phyloP scores from a whole-genome alignment of 1,284 basidiomycete species.

The Boletellus deceptivus region DNA sequence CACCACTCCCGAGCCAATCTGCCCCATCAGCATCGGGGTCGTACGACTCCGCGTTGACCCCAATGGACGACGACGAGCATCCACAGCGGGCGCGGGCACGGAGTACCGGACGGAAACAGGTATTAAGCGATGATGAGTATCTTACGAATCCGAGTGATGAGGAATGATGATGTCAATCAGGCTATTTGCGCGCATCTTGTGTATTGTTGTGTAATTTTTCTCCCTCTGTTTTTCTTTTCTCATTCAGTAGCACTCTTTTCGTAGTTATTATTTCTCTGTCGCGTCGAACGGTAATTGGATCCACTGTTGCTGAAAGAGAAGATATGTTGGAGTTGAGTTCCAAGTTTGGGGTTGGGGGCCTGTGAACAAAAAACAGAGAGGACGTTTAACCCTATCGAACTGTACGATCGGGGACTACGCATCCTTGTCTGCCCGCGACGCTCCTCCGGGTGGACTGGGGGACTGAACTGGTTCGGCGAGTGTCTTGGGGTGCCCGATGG shows the following conservation, averaged over 20 bases:
- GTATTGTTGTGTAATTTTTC: slow-evolving; percentile 21
- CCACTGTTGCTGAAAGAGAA: neutral
- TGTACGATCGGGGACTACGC: too few relatives aligned
- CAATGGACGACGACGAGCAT: slow-evolving; percentile 75
- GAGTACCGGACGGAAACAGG: slow-evolving; percentile 58
- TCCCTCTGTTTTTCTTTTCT: too few relatives aligned
- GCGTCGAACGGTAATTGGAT: slow-evolving; percentile 7
- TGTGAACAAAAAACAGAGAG: too few relatives aligned
- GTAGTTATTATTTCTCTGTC: slow-evolving; percentile 5
- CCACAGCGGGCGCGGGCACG: slow-evolving; percentile 50
- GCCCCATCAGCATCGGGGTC: slow-evolving; percentile 45
- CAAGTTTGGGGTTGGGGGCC: too few relatives aligned
- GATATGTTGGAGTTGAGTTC: too few relatives aligned
- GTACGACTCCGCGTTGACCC: slow-evolving; percentile 68
- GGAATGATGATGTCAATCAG: slow-evolving; percentile 35
- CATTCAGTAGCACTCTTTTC: neutral
- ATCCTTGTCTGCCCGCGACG: too few relatives aligned
- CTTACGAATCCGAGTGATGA: slow-evolving; percentile 58
- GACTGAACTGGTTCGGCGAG: too few relatives aligned
- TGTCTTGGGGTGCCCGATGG: too few relatives aligned
- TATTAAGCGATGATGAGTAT: slow-evolving; percentile 77
- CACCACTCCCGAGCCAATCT: slow-evolving; percentile 36
- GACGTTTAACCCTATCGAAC: too few relatives aligned
- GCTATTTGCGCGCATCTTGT: neutral
- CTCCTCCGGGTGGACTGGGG: too few relatives aligned